A percentile compares a stretch with the other conserved stretches of the same genome.
These are phyloP conservation scores for Vigna nakashimae DNA, from an alignment of 306 rosid species.

Conservation along the genomic window DNA sequence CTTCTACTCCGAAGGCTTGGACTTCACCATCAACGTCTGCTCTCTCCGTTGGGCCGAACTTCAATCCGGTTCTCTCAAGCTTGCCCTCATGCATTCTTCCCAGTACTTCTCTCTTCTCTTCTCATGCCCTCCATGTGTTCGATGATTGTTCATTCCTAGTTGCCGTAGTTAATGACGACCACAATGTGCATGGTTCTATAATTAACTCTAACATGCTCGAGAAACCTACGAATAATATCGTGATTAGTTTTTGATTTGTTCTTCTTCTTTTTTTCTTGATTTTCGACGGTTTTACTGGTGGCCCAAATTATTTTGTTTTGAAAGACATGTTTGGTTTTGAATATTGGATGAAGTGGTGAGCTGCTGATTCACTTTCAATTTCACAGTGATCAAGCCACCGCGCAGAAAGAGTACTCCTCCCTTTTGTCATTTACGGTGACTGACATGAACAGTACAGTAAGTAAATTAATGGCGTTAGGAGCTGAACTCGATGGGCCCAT, in stretches of 20 bases:
- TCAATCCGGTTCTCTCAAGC: slow-evolving; percentile 85
- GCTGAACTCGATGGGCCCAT: slow-evolving; percentile 88
- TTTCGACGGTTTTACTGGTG: neutral
- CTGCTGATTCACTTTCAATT: slow-evolving; percentile 47
- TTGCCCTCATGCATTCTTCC: slow-evolving; percentile 79
- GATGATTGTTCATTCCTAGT: slow-evolving; percentile 48
- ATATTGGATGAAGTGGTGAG: slow-evolving; percentile 16
- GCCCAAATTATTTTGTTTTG: neutral
- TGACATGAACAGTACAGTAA: slow-evolving; percentile 66
- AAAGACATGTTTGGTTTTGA: neutral
- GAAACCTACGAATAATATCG: neutral
- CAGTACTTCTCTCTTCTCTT: slow-evolving; percentile 38
- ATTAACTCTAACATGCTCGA: neutral
- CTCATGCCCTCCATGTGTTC: slow-evolving; percentile 47
- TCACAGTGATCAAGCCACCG: slow-evolving; percentile 58
- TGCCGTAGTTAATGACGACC: neutral
- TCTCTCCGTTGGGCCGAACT: slow-evolving; percentile 90
- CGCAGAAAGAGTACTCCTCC: slow-evolving; percentile 71
- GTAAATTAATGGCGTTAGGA: slow-evolving; percentile 72
- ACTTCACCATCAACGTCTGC: slow-evolving; percentile 76
- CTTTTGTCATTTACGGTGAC: slow-evolving; percentile 79
- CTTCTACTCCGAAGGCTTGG: slow-evolving; percentile 83
- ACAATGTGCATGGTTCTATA: neutral
- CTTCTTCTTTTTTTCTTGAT: neutral
- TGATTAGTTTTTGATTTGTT: neutral